Base-by-base conservation (phyloP, 169 alveolate species). In the Plasmodium fragile region DNA sequence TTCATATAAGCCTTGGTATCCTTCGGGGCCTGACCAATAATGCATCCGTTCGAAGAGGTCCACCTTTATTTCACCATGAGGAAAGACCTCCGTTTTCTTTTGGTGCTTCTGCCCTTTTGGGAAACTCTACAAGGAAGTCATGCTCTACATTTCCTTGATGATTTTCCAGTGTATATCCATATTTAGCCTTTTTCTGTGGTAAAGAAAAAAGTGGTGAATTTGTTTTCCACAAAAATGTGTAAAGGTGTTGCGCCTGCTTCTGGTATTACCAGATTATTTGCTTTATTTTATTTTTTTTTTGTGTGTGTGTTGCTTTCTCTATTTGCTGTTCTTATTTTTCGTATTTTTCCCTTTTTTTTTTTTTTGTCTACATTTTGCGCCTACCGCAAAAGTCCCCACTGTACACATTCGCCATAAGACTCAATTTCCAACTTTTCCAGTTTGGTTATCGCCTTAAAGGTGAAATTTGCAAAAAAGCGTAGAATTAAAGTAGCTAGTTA, bases 361-460 rank as follows among this genome's bases (percentile, higher is more conserved):
- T 80, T 49, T 25, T 49, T 80, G 30, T 80, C 32, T 11, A 65
- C 75, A 65, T 82, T 34, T 65, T 65, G 39, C 5, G 4, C 73
- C 71, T 87, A 87, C 93, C 71, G 52, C 49, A 87, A 77, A 36
- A 87, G 77, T 34, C 81, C 81, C 25, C 80, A 59, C 65, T 87
- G 53, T 59, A 87, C 72, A 7, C 36, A 77, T 39, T 87, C 93
- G 2, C 81, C 82, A 87, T 59, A 78, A 30, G 49, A 87, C 43
- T 87, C 89, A 78, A 87, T 87, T 77, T 87, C 93, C 55, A 87
- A 10, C 25, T 87, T 45, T 55, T 87, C 93, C 28, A 87, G 90
- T 78, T 59, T 59, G 49, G 65, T 28, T 73, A 87, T 49, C 43
- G 36, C 32, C 93, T 87, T 36, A 36, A 82, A 82, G 59, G 39